A percentile compares a stretch with the other conserved stretches of the same genome.
Conservation (phyloP, 2,329 filamentous ascomycete genomes). For the Diaporthe sp. region DNA sequence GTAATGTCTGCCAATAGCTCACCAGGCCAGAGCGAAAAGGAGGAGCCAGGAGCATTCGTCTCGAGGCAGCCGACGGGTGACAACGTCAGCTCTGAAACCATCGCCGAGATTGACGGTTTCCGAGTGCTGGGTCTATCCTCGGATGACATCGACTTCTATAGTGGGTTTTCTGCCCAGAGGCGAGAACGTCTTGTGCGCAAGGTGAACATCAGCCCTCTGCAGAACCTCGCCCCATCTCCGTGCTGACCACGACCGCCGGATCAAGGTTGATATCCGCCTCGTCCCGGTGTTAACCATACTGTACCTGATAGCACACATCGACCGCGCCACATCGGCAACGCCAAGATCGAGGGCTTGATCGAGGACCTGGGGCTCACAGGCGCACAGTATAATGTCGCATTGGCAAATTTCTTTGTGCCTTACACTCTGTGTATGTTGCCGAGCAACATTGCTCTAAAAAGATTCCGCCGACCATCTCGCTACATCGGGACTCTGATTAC, state of each 20-base stretch:
- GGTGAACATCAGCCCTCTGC: background rate
- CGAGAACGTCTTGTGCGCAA: conserved; percentile 15
- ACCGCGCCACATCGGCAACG: conserved; percentile 44
- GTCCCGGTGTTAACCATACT: conserved; percentile 23
- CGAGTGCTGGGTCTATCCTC: background rate
- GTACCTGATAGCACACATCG: conserved; percentile 22
- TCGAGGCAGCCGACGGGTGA: background rate
- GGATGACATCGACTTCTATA: conserved; percentile 18
- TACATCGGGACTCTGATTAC: conserved; percentile 53
- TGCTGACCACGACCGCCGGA: background rate
- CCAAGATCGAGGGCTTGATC: conserved; percentile 61
- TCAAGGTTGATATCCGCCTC: conserved; percentile 22
- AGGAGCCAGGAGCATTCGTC: background rate
- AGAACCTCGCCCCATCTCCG: too few species aligned
- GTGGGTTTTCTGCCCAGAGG: background rate
- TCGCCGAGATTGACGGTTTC: background rate
- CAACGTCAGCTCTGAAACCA: background rate
- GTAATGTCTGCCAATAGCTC: background rate
- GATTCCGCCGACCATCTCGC: background rate
- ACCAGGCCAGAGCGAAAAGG: background rate
- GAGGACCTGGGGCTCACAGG: conserved; percentile 57
- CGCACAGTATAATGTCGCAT: conserved; percentile 58
- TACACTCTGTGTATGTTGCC: conserved; percentile 10
- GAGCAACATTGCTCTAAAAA: conserved; percentile 2
- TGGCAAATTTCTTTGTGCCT: conserved; percentile 38